Evolutionary conservation across 1,284 basidiomycete species (phyloP).

Genomic region (Polyporus tsugae): DNA sequence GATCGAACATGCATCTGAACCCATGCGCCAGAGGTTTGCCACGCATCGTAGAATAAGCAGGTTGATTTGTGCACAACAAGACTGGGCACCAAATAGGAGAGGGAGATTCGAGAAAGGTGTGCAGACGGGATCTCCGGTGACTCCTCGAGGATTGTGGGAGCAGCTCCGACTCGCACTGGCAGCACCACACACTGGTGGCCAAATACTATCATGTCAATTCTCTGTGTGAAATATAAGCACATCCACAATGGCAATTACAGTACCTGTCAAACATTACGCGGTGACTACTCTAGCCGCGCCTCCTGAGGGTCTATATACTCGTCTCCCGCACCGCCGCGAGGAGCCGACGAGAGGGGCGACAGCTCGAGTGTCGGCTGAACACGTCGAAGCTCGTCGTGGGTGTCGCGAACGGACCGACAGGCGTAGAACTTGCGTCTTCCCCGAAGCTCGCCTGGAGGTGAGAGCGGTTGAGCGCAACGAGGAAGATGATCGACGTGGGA

Average conservation of each 20-base stretch:
- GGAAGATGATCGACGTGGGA: slow-evolving; percentile 1
- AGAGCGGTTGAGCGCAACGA: slow-evolving; percentile 13
- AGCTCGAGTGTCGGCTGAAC: neutral
- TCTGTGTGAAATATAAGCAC: neutral
- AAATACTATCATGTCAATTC: too few species aligned
- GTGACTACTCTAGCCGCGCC: neutral
- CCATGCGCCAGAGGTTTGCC: too few species aligned
- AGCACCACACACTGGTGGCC: too few species aligned
- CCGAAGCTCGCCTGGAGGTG: slow-evolving; percentile 13
- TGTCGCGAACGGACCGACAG: neutral
- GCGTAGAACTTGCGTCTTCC: neutral
- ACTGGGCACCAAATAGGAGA: too few species aligned
- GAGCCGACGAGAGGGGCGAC: neutral
- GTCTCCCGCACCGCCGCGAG: neutral
- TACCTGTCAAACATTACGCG: neutral
- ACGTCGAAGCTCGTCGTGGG: neutral
- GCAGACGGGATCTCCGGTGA: too few species aligned
- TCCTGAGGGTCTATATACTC: neutral
- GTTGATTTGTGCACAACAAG: too few species aligned
- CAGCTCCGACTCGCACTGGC: too few species aligned
- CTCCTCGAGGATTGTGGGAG: too few species aligned
- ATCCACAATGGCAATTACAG: neutral
- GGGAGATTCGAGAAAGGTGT: too few species aligned
- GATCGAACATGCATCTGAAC: too few species aligned
- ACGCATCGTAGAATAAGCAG: too few species aligned